Base-by-base conservation (phyloP, 495 filamentous ascomycete species). In the Immersiella caudata region DNA sequence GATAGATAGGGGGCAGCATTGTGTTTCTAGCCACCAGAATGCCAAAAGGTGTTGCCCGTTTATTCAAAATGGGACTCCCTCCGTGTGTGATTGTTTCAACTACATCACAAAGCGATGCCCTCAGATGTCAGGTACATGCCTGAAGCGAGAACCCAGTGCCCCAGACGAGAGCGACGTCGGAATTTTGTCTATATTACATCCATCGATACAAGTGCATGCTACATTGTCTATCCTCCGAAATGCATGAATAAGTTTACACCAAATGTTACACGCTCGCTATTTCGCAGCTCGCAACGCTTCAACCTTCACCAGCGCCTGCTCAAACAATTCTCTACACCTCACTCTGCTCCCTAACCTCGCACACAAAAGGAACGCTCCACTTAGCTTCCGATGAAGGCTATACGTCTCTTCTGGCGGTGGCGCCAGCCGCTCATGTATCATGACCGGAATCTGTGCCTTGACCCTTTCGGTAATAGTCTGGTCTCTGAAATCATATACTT, bases 381-480 rank as follows among this genome's bases (percentile, higher is more conserved):
- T 98, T 58, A 99, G 77, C 79, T 99, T 99, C 68, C 95, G 85
- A 80, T 99, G 95, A 75, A 99, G 75, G 77, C 91, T 94, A 73
- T 99, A 99, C 67, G 96, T 99, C 84, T 99, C 95, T 81, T 99
- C 96, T 0, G 95, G 95, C 50, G 96, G 95, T 16, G 96, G 95
- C 11, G 91, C 86, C 46, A 99, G 77, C 24, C 95, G 79, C 81
- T 98, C 95, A 57, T 86, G 85, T 33, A 99, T 82, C 96, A 98
- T 99, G 33, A 95, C 78, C 8, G 94, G 95, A 70, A 99, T 98
- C 24, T 95, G 82, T 16, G 78, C 86, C 67, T 91, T 87, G 27
- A 99, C 93, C 12, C 95, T 83, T 65, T 97, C 94, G 7, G 95
- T 99, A 64, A 99, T 97, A 11, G 93, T 99, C 83, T 99, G 95